A percentile compares a stretch with the other conserved stretches of the same genome.
phyloP scores from a whole-genome alignment of 2,329 filamentous ascomycete genomes.

The Ascochyta lentis region DNA sequence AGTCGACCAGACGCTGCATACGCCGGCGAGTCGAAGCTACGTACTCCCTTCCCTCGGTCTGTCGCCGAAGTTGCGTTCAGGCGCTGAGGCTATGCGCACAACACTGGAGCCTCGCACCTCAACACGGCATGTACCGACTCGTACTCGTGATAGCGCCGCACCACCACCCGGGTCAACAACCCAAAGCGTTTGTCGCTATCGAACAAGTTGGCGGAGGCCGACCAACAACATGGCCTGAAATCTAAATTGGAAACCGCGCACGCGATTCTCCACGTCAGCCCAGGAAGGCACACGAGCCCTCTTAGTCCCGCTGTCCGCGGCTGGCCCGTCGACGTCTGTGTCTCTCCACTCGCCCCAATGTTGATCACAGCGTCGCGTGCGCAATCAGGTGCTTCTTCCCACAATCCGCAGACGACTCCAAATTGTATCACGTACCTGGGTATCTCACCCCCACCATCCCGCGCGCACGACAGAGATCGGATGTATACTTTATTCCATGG shows the following conservation, averaged over 20 bases:
- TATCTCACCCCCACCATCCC: constrained; percentile 36
- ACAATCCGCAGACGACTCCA: constrained; percentile 29
- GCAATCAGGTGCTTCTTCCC: constrained; percentile 11
- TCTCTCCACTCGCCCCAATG: constrained; percentile 25
- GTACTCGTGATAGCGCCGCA: constrained; percentile 9
- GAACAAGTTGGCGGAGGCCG: constrained; percentile 19
- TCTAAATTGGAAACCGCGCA: constrained; percentile 17
- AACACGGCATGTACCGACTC: constrained; percentile 17
- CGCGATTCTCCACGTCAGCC: constrained; percentile 28
- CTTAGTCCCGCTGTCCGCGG: constrained; percentile 21
- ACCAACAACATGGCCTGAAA: constrained; percentile 8
- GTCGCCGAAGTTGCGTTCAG: constrained; percentile 7
- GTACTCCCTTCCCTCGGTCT: neutral
- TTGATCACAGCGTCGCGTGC: constrained; percentile 19
- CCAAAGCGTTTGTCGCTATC: constrained; percentile 11
- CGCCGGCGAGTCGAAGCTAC: neutral
- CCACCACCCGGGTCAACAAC: constrained; percentile 11
- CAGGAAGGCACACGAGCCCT: constrained; percentile 32
- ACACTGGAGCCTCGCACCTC: constrained; percentile 15
- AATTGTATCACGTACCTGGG: constrained; percentile 39
- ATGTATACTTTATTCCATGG: constrained; percentile 1
- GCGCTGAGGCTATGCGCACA: constrained; percentile 13
- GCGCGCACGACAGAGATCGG: constrained; percentile 26
- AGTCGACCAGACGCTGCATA: constrained; percentile 11
- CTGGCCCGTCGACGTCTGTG: constrained; percentile 18